Base-by-base conservation (phyloP, 768 basidiomycete species). In the Royoungia palumana region DNA sequence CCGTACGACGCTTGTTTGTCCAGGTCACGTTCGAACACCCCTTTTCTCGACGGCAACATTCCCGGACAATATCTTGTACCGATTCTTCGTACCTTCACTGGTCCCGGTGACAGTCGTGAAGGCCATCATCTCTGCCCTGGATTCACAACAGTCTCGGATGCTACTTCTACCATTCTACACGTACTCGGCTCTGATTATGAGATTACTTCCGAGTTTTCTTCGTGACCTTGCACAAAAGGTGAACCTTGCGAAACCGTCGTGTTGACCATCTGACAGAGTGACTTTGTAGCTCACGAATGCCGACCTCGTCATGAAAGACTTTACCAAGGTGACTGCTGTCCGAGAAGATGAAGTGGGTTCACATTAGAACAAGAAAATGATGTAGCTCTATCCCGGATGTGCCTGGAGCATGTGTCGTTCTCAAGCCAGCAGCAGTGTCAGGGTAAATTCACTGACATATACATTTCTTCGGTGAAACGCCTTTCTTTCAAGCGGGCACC, bases 1-100 rank as follows among this genome's bases (percentile, higher is more conserved):
- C 67, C 86, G 90, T n/a, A 95, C 93, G 10, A 94, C 92, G 3
- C 75, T 97, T 19, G 69, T 98, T 50, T 75, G 84, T 45, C 85
- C 95, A 1, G 89, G 90, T 2, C 87, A 90, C 63, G 74, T 92
- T 59, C 66, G 75, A 37, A 95, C 94, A 0, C 75, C 78, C 2
- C 77, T 98, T 62, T 98, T 97, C 71, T 76, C 82, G 14, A 76
- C 74, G 0, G 60, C 78, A 19, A 67, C 62, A 10, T 67, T 83
- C 35, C 82, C 88, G 5, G 59, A 66, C 28, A 74, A 70, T 47
- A 52, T 65, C 22, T 58, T 84, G 35, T 81, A 77, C 68, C 75
- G 73, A 47, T 97, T 98, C 73, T 75, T 93, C 61, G 76, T 83
- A 40, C 93, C 93, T 1, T 79, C 83, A 24, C 60, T 94, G 17